Evolutionary conservation across 768 basidiomycete genomes (phyloP), one percentile per base, ranked within the genome.

Genomic region (Hygrophorus pudorinus): DNA sequence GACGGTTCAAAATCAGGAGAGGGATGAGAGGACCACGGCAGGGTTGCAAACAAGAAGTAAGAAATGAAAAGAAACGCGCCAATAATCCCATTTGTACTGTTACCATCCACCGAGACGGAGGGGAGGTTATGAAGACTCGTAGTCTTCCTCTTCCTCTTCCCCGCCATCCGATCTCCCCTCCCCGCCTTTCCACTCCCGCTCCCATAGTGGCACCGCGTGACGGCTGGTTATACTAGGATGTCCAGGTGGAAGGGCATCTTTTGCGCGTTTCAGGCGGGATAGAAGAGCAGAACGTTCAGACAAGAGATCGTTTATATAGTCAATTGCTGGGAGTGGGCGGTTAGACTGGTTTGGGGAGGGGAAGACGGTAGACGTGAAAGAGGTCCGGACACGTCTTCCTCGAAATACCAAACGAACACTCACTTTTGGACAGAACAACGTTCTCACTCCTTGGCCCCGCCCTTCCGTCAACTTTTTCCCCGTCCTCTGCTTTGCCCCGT

Each of bases 381-480:
- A n/a, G n/a, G n/a, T n/a, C n/a, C n/a, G n/a, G n/a, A n/a, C n/a
- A n/a, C n/a, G n/a, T n/a, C n/a, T n/a, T n/a, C n/a, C n/a, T n/a
- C n/a, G n/a, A n/a, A n/a, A n/a, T n/a, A n/a, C 35, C 6, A 36
- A 30, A 30, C 49, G 13, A 9, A 28, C 3, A 72, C 87, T 54
- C 56, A 93, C 91, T 89, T 63, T 93, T 91, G 31, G 77, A 75
- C 31, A 94, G 62, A 3, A 94, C 90, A 36, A 93, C 76, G 47
- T 89, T 88, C 65, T 94, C 91, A 59, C 90, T 93, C 54, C 85
- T 71, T 5, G 92, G 89, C 1, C 91, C 92, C 0, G 87, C 85
- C 20, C 92, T 68, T 9, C 91, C 90, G 53, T 93, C 91, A 4
- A 75, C 52, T 62, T 77, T 79, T 53, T 85, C 79, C 3, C 73